Evolutionary conservation across 176 grass and related monocot species (phyloP).

Genomic region (Oryza punctata): DNA sequence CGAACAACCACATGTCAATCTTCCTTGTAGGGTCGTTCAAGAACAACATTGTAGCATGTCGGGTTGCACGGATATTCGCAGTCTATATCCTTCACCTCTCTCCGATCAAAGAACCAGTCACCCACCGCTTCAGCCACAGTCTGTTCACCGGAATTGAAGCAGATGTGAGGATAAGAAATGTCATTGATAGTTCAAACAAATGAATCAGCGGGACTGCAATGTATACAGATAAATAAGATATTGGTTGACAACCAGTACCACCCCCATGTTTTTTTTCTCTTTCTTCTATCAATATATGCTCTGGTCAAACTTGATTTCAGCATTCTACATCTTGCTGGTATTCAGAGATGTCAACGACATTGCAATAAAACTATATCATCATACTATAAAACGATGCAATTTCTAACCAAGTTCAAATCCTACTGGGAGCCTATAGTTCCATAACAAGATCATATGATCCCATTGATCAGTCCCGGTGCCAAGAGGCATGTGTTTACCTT

Average conservation of each 20-base stretch:
- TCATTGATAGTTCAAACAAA: not conserved
- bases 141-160: constrained; percentile 23
- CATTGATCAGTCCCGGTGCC: not conserved
- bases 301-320: not conserved
- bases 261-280: not conserved
- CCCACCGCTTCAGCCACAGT: constrained; percentile 48
- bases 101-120: constrained; percentile 51
- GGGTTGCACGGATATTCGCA: constrained; percentile 57
- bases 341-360: not conserved
- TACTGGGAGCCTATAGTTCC: not conserved
- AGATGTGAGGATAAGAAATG: not conserved
- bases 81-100: constrained; percentile 54
- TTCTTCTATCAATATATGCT: not conserved
- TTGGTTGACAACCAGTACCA: not conserved
- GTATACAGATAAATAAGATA: not conserved
- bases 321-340: not conserved
- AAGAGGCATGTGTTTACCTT: constrained; percentile 42
- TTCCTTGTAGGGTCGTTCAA: constrained; percentile 34
- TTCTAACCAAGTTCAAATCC: not conserved
- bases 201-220: not conserved
- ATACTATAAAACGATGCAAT: not conserved
- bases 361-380: not conserved
- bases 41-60: constrained; percentile 47
- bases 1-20: not conserved
- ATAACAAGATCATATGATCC: not conserved